Conservation (phyloP, 306 rosid genomes). For the Inga leiocalycina region DNA sequence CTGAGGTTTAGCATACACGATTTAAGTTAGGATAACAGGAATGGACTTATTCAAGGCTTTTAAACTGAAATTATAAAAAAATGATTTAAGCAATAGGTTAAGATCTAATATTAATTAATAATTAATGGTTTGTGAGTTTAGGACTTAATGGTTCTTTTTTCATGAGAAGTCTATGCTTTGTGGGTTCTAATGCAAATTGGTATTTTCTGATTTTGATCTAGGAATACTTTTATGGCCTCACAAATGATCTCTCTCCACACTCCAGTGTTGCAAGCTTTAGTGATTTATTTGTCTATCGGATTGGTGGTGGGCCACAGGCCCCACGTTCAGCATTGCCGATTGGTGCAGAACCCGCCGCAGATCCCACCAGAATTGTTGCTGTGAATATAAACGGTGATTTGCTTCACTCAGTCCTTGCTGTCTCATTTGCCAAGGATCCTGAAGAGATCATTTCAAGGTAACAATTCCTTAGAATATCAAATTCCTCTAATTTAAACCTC, state of each 20-base stretch:
- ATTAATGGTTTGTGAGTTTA: too few relatives aligned
- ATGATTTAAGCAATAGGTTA: too few relatives aligned
- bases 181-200: conserved; percentile 19
- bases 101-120: too few relatives aligned
- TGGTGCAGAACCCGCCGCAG: conserved; percentile 98
- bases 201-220: conserved; percentile 45
- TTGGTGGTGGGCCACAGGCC: conserved; percentile 99
- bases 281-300: conserved; percentile 76
- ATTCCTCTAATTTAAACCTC: conserved; percentile 3
- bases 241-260: conserved; percentile 92
- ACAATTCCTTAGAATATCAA: conserved; percentile 22
- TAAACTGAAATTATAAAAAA: too few relatives aligned
- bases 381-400: conserved; percentile 79
- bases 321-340: conserved; percentile 97
- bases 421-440: conserved; percentile 89
- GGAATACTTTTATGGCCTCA: conserved; percentile 95
- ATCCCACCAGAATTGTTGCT: conserved; percentile 84
- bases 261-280: conserved; percentile 79
- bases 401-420: conserved; percentile 81
- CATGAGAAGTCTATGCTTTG: background rate
- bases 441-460: conserved; percentile 94
- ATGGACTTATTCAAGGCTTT: too few relatives aligned
- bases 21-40: too few relatives aligned
- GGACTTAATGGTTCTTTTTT: too few relatives aligned
- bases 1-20: background rate